Percentiles rank a stretch among this genome's conserved stretches.
Evolutionary conservation across 1,139 yeast species (phyloP).

Genomic region (Taiozyma sp.): DNA sequence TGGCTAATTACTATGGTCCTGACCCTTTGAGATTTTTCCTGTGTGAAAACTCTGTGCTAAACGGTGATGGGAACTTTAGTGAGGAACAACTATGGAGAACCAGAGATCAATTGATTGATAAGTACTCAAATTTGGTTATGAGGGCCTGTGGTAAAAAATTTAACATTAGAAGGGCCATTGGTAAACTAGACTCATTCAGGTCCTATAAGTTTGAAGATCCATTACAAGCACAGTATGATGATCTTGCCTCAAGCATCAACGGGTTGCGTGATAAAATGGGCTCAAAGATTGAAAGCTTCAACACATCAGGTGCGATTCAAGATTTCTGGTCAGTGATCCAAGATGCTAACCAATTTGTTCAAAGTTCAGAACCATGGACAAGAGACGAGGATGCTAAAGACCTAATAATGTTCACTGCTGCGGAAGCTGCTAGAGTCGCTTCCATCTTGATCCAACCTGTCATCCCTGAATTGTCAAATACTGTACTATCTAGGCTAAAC

Average conservation of each 20-base stretch:
- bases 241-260: constrained; percentile 27
- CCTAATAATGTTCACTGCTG: constrained; percentile 54
- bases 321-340: constrained; percentile 61
- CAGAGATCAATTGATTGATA: constrained; percentile 69
- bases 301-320: constrained; percentile 55
- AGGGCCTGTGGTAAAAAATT: constrained; percentile 74
- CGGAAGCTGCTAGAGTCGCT: constrained; percentile 67
- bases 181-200: constrained; percentile 12
- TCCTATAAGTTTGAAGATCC: constrained; percentile 12
- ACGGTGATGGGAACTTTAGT: constrained; percentile 75
- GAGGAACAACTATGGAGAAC: constrained; percentile 51
- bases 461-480: constrained; percentile 57
- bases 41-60: constrained; percentile 70
- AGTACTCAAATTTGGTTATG: constrained; percentile 75
- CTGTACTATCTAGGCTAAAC: constrained; percentile 59
- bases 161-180: constrained; percentile 43
- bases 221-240: constrained; percentile 8
- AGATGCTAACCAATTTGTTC: constrained; percentile 61
- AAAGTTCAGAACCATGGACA: constrained; percentile 59
- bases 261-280: constrained; percentile 35
- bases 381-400: constrained; percentile 35
- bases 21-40: constrained; percentile 78
- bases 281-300: constrained; percentile 40
- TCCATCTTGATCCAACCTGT: constrained; percentile 69
- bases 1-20: constrained; percentile 48